Base-by-base conservation (phyloP, 257 asterid genomes). In the Pogostemon cablin region DNA sequence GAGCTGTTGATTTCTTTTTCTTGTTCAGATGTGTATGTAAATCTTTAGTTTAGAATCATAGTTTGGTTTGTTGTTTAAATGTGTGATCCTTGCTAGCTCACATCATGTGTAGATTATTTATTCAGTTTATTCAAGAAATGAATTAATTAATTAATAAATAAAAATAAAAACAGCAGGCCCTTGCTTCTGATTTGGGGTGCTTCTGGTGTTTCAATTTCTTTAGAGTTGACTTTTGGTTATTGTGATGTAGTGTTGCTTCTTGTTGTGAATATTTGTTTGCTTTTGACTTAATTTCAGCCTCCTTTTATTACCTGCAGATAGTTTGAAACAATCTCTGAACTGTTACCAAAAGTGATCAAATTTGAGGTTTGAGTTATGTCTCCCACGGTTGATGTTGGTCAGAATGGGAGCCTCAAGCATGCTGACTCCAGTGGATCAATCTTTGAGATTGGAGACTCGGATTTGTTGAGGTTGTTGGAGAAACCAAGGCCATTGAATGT, bases 401-500 rank as follows among this genome's bases (percentile, higher is more conserved):
- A 78, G 70, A 87, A 83, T 72, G 96, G 96, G 54, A 73, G 68
- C 0, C 43, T 39, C 1, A 88, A 75, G 41, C 92, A 81, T 41
- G 7, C 8, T 41, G 93, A 90, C 11, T 67, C 93, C n/a, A 75
- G 60, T 25, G 48, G 84, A 3, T 82, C 98, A 11, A 80, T 92
- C 74, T 90, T 90, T 7, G 98, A 90, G 73, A 90, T 84, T 15
- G 96, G 80, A 25, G 96, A 86, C 8, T 76, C 86, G 2, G 97
- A 88, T 72, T 73, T 89, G 75, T 76, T 85, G 3, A 78, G 89
- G 43, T 70, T 92, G 43, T 62, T 88, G 57, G 95, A 87, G n/a
- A 85, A 76, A 61, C 89, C 89, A 3, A 84, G 92, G 78, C 79
- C 81, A 0, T 75, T 92, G 60, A 86, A 72, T 39, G 79, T 84